These are phyloP conservation scores for Barnettozyma vustinii DNA, from an alignment of 805 yeast species.

Conservation along the genomic window DNA sequence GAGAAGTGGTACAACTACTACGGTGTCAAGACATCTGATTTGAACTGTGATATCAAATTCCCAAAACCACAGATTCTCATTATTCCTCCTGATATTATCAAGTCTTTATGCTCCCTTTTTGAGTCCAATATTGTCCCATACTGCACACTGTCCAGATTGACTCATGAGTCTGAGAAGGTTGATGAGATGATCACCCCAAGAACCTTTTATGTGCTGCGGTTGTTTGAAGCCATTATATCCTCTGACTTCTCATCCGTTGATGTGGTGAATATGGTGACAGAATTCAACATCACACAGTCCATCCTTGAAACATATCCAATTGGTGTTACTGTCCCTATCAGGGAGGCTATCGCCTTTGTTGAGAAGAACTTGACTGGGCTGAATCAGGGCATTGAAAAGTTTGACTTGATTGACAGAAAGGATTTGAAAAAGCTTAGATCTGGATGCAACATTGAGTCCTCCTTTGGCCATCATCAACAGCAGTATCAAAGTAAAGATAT, in stretches of 20 bases:
- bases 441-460: background rate
- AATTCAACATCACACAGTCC: conserved; percentile 42
- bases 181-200: conserved; percentile 63
- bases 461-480: conserved; percentile 5
- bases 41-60: conserved; percentile 39
- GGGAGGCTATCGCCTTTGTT: conserved; percentile 55
- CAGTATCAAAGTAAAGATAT: conserved; percentile 33
- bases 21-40: conserved; percentile 24
- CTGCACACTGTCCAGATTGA: conserved; percentile 60
- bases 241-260: conserved; percentile 45
- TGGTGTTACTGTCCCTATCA: conserved; percentile 64
- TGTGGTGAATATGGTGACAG: conserved; percentile 57
- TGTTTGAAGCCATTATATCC: conserved; percentile 60
- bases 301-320: conserved; percentile 67
- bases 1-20: conserved; percentile 59
- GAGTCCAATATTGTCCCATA: conserved; percentile 43
- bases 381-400: conserved; percentile 35
- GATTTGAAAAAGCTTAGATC: conserved; percentile 42
- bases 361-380: conserved; percentile 43
- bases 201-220: conserved; percentile 49
- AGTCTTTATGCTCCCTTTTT: conserved; percentile 49
- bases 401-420: conserved; percentile 60
- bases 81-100: conserved; percentile 56
- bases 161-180: conserved; percentile 53
- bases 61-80: conserved; percentile 32